Base-by-base conservation (phyloP, 306 rosid species). In the Vigna mungo region DNA sequence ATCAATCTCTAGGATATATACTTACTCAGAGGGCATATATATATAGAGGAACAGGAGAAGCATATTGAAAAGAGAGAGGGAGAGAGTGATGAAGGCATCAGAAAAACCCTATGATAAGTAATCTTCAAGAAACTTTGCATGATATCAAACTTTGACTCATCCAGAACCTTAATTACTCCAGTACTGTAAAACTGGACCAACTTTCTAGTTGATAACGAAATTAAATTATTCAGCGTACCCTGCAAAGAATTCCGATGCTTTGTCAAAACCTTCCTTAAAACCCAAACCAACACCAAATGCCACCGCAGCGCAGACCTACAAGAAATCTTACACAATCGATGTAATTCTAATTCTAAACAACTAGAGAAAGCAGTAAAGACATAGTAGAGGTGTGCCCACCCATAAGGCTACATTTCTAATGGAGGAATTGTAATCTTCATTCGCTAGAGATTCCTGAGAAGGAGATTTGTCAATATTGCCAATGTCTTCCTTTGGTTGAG, bases 271-370 rank as follows among this genome's bases (percentile, higher is more conserved):
- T 2, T 90, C 97, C 80, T 83, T 90, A 27, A 89, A 85, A 64
- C 97, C 97, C 86, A 92, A 41, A 67, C 93, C 93, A 30, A 90
- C 46, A 32, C 98, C 98, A 84, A 95, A 95, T 59, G 93, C 96
- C 66, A 90, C 88, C 4, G 97, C 97, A 7, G 91, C 18, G 47
- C 85, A 47, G 30, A 95, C 92, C 98, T 95, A 68, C 16, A 80
- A 75, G 25, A 78, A 77, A 64, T 12, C 52, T 76, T 15, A 56
- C 39, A 60, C 12, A 69, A 64, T 14, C 21, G 7, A 60, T 63
- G 23, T 59, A 6, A 69, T 51, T 59, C 43, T 16, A 14, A 63
- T 55, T 60, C 44, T n/a, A 15, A 25, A 64, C 12, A 46, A 73
- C 7, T 8, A 60, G 48, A 81, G 58, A 46, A 78, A 76, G 1